Conservation (phyloP, 495 filamentous ascomycete species). For the Aspergillus diversus region DNA sequence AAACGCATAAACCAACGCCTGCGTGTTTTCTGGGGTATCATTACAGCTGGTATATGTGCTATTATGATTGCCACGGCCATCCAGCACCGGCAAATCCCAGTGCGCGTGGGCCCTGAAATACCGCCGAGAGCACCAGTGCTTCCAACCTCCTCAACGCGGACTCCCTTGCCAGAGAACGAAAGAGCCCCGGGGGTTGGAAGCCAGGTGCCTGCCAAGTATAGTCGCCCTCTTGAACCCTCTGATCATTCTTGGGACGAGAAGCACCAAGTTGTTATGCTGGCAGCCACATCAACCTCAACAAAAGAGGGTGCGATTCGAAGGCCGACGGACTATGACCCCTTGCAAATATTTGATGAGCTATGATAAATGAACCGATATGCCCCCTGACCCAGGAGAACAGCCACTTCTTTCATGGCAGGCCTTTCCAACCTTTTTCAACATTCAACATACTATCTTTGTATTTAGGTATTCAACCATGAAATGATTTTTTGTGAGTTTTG, state of each 20-base stretch:
- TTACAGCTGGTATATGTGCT: constrained; percentile 38
- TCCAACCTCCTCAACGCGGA: not conserved
- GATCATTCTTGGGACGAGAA: too few relatives aligned
- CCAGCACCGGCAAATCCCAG: constrained; percentile 28
- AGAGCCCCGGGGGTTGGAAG: not conserved
- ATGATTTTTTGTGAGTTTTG: not conserved
- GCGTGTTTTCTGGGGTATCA: constrained; percentile 63
- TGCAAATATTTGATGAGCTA: constrained; percentile 41
- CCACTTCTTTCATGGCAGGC: not conserved
- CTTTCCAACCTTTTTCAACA: too few relatives aligned
- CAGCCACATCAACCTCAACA: constrained; percentile 13
- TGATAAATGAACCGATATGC: constrained; percentile 19
- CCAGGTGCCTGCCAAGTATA: constrained; percentile 24
- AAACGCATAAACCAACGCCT: constrained; percentile 65
- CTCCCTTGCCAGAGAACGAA: not conserved
- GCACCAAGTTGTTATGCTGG: constrained; percentile 9
- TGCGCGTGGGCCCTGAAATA: not conserved
- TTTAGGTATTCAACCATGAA: not conserved
- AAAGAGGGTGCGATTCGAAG: constrained; percentile 4
- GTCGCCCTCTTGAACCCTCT: not conserved
- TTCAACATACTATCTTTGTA: not conserved
- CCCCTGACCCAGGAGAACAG: not conserved
- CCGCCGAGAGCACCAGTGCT: not conserved
- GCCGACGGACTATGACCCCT: constrained; percentile 31
- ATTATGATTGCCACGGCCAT: constrained; percentile 50